Conservation (phyloP, 371 early-diverging fungal species). For the Mortierella sp. region DNA sequence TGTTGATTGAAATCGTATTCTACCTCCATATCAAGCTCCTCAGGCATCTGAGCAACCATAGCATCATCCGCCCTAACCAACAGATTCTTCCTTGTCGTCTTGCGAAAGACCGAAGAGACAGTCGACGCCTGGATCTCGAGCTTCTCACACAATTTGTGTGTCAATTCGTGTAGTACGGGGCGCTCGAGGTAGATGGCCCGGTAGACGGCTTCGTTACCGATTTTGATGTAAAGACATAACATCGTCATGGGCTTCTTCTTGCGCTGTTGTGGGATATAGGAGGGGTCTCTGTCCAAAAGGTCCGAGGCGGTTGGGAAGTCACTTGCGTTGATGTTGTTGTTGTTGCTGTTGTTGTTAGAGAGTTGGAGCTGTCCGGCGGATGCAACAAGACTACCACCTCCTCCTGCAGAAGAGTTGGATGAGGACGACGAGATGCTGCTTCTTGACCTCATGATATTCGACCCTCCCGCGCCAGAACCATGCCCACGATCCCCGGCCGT, state of each 20-base stretch:
- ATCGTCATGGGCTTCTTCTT: conserved; percentile 49
- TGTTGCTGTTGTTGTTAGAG: not conserved
- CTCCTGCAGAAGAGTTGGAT: not conserved
- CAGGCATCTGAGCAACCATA: conserved; percentile 65
- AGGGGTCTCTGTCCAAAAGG: conserved; percentile 56
- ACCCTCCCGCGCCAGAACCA: not conserved
- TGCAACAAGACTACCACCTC: not conserved
- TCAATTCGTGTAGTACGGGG: conserved; percentile 60
- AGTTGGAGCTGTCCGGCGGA: not conserved
- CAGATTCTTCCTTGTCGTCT: conserved; percentile 59
- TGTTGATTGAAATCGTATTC: conserved; percentile 60
- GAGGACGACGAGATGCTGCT: not conserved
- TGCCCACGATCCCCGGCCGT: not conserved
- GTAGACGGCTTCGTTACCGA: conserved; percentile 62
- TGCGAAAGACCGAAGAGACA: conserved; percentile 59
- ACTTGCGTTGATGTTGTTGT: not conserved
- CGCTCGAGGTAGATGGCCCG: conserved; percentile 71
- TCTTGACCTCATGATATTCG: not conserved
- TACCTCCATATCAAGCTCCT: conserved; percentile 69
- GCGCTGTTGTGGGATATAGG: conserved; percentile 40
- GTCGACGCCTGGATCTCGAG: conserved; percentile 61
- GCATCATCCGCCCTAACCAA: conserved; percentile 66
- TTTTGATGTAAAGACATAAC: conserved; percentile 66
- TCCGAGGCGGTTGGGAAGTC: conserved; percentile 12
- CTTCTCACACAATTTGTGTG: conserved; percentile 62